phyloP scores from a whole-genome alignment of 352 stramenopile species.

The Globisporangium abappressorium region DNA sequence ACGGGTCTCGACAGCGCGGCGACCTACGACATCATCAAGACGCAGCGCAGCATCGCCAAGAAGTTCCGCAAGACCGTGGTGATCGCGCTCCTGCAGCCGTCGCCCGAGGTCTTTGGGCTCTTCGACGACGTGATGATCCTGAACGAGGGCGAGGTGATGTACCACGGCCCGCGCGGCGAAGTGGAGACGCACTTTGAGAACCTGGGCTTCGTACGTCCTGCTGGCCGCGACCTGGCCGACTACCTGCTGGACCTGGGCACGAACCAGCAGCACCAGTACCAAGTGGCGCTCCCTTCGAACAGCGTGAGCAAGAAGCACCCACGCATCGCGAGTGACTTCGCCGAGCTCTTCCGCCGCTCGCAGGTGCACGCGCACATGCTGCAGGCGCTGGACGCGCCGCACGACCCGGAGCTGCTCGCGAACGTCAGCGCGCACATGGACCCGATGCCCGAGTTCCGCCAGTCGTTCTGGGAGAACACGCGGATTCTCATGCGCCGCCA shows the following conservation, averaged over 20 bases:
- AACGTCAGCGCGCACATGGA: constrained; percentile 50
- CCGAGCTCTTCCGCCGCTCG: constrained; percentile 14
- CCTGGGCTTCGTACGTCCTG: constrained; percentile 20
- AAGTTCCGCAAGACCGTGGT: constrained; percentile 30
- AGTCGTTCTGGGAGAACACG: constrained; percentile 18
- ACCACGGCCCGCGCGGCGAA: constrained; percentile 20
- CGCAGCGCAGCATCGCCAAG: constrained; percentile 47
- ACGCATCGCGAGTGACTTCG: constrained; percentile 16
- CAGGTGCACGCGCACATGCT: constrained; percentile 45
- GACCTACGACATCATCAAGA: constrained; percentile 88
- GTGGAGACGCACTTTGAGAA: constrained; percentile 22
- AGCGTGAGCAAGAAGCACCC: neutral
- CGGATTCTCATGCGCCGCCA: constrained; percentile 15
- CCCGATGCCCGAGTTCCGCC: constrained; percentile 25
- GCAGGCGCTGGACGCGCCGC: neutral
- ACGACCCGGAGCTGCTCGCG: neutral
- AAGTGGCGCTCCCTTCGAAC: neutral
- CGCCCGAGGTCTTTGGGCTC: constrained; percentile 84
- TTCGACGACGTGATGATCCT: constrained; percentile 91
- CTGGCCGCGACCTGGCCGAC: constrained; percentile 21
- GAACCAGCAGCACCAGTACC: constrained; percentile 19
- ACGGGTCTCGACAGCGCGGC: constrained; percentile 90
- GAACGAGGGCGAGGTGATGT: constrained; percentile 25
- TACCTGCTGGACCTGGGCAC: constrained; percentile 28
- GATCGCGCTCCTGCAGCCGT: constrained; percentile 77